Evolutionary conservation across 1,139 yeast genomes (phyloP).

Genomic region (Lodderomyces theae): DNA sequence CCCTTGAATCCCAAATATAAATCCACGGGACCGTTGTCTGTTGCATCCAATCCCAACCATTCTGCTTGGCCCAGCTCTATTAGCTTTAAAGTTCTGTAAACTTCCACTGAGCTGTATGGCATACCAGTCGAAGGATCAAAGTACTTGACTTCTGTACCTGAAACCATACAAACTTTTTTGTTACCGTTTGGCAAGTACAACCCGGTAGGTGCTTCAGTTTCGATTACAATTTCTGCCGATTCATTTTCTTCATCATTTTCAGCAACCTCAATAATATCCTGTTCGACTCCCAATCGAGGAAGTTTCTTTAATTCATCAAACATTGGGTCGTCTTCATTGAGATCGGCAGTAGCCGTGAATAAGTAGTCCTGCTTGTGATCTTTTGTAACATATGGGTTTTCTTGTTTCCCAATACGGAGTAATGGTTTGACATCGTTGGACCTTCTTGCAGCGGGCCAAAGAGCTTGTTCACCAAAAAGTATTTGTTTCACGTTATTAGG

Average conservation of each 20-base stretch:
- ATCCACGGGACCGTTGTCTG: slow-evolving; percentile 62
- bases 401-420: slow-evolving; percentile 44
- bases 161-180: slow-evolving; percentile 69
- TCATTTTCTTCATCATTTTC: slow-evolving; percentile 40
- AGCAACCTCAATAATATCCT: slow-evolving; percentile 45
- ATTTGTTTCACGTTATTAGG: slow-evolving; percentile 36
- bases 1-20: slow-evolving; percentile 57
- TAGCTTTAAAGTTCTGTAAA: slow-evolving; percentile 66
- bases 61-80: slow-evolving; percentile 64
- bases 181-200: slow-evolving; percentile 69
- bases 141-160: slow-evolving; percentile 78
- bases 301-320: slow-evolving; percentile 54
- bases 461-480: slow-evolving; percentile 61
- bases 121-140: slow-evolving; percentile 85
- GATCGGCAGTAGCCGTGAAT: slow-evolving; percentile 32
- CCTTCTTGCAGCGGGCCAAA: slow-evolving; percentile 50
- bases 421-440: slow-evolving; percentile 55
- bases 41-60: slow-evolving; percentile 57
- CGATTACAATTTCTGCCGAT: slow-evolving; percentile 46
- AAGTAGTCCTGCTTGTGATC: slow-evolving; percentile 34
- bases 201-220: slow-evolving; percentile 73
- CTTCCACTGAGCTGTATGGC: slow-evolving; percentile 81
- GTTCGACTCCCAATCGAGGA: slow-evolving; percentile 65
- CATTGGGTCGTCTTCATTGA: slow-evolving; percentile 37
- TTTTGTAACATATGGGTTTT: slow-evolving; percentile 38